Percentiles rank a stretch among this genome's conserved stretches.
Evolutionary conservation across 2,329 filamentous ascomycete species (phyloP).

Genomic region (Alternaria arbusti): DNA sequence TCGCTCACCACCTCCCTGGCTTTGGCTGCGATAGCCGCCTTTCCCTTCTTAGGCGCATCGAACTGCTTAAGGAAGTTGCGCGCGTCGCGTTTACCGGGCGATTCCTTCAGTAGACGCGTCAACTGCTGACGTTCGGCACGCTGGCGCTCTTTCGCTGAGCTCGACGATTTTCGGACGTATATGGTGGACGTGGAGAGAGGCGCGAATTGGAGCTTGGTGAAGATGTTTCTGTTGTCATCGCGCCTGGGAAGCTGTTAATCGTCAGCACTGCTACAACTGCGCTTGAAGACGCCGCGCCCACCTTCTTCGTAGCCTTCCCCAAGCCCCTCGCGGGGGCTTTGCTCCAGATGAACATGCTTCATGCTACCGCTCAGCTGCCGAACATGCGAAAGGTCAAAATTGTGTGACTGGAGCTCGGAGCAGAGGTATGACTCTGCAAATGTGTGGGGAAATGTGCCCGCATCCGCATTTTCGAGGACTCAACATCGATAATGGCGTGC

Average conservation of each 20-base stretch:
- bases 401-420: background rate
- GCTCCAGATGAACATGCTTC: conserved; percentile 47
- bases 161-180: conserved; percentile 30
- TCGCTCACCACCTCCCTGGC: conserved; percentile 24
- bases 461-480: conserved; percentile 1
- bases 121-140: conserved; percentile 46
- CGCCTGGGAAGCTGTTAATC: conserved; percentile 22
- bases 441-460: conserved; percentile 7
- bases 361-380: conserved; percentile 35
- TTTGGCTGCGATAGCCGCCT: conserved; percentile 11
- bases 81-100: conserved; percentile 90
- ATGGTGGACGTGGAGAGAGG: conserved; percentile 19
- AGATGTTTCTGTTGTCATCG: conserved; percentile 25
- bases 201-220: conserved; percentile 4
- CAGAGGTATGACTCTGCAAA: conserved; percentile 11
- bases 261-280: conserved; percentile 17
- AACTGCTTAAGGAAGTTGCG: conserved; percentile 91
- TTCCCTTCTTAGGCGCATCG: conserved; percentile 49
- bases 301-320: conserved; percentile 32
- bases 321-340: conserved; percentile 45
- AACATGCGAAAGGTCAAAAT: conserved; percentile 8
- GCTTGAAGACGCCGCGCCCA: conserved; percentile 18
- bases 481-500: conserved; percentile 6
- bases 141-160: conserved; percentile 44
- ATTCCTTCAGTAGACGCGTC: conserved; percentile 73